phyloP scores from a whole-genome alignment of 495 filamentous ascomycete species.

The Aspergillus coremiiformis region DNA sequence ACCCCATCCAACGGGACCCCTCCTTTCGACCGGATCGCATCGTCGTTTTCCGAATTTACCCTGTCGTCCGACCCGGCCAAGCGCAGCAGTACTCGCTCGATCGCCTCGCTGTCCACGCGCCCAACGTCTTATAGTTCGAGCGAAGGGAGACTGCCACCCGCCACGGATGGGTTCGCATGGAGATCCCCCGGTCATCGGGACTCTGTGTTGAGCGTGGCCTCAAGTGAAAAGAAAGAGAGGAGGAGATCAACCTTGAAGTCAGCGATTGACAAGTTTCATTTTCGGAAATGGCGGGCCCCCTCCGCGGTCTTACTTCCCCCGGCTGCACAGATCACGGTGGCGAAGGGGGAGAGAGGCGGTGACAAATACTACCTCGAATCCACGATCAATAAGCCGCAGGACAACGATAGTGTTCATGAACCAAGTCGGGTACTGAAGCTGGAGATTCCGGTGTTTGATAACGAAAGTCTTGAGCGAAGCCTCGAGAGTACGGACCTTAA shows the following conservation, averaged over 20 bases:
- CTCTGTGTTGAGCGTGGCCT: slow-evolving; percentile 29
- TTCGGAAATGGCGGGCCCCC: slow-evolving; percentile 32
- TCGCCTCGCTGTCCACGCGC: slow-evolving; percentile 35
- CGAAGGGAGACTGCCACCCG: slow-evolving; percentile 22
- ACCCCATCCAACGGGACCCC: slow-evolving; percentile 23
- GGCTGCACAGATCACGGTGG: slow-evolving; percentile 22
- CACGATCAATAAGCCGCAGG: slow-evolving; percentile 5
- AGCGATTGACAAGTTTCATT: slow-evolving; percentile 35
- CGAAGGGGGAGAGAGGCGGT: slow-evolving; percentile 21
- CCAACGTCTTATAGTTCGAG: slow-evolving; percentile 39
- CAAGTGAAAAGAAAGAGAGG: slow-evolving; percentile 28
- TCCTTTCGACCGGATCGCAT: slow-evolving; percentile 25
- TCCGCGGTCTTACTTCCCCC: slow-evolving; percentile 27
- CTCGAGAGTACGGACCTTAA: slow-evolving; percentile 41
- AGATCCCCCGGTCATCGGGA: slow-evolving; percentile 15
- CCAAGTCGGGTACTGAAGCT: slow-evolving; percentile 22
- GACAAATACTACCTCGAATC: slow-evolving; percentile 28
- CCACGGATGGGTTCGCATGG: slow-evolving; percentile 1
- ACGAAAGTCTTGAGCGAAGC: slow-evolving; percentile 37
- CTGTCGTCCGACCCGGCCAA: slow-evolving; percentile 29
- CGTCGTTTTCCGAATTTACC: slow-evolving; percentile 34
- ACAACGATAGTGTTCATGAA: slow-evolving; percentile 4
- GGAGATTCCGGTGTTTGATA: slow-evolving; percentile 34
- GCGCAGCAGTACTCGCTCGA: slow-evolving; percentile 34
- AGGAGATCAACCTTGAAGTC: slow-evolving; percentile 30